Evolutionary conservation across 345 rosid genomes (phyloP), one percentile per base, ranked within the genome.

Genomic region (Corymbia maculata): DNA sequence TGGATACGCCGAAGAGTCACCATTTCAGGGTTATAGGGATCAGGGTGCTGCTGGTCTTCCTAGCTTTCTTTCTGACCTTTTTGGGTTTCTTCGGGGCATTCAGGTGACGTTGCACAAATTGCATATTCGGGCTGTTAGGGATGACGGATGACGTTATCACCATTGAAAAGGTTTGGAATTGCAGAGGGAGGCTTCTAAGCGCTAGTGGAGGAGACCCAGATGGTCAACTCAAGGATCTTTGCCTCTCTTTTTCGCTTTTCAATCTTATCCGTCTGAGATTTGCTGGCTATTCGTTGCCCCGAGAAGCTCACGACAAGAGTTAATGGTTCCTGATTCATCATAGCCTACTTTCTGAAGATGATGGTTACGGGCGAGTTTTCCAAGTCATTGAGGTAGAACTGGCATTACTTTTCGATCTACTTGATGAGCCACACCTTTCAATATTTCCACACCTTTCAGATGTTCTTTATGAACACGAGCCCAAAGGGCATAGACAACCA

Each of bases 61-160:
- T 22, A 4, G 61, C 28, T 55, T 55, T 28, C 61, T 4, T 2
- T 55, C 61, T 26, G 24, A 26, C 0, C 66, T 24, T 59, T 24
- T 5, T 59, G n/a, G 66, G 66, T 0, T n/a, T 10, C 66, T 59
- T 9, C 51, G 52, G 85, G 85, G 28, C 8, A 7, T 50, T 82
- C 28, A 82, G 85, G 52, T 52, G 51, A 30, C 10, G 1, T 14
- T 82, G 52, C 85, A 44, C 14, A 4, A 82, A 50, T 28, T 1
- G 52, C 8, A 0, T 4, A 45, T 50, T 82, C 26, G 28, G 1
- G 24, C 0, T 45, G 51, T 2, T 22, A 21, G 0, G 5, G 8
- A 55, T 0, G 1, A 55, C 61, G 1, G 61, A 55, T 55, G 61
- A 55, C 0, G 0, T 55, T 55, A 55, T 55, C 26, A 55, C 59